Percentiles rank a stretch among this genome's conserved stretches.
These are phyloP conservation scores for Volvariella volvacea DNA, from an alignment of 1,284 basidiomycete species.

Conservation along the genomic window DNA sequence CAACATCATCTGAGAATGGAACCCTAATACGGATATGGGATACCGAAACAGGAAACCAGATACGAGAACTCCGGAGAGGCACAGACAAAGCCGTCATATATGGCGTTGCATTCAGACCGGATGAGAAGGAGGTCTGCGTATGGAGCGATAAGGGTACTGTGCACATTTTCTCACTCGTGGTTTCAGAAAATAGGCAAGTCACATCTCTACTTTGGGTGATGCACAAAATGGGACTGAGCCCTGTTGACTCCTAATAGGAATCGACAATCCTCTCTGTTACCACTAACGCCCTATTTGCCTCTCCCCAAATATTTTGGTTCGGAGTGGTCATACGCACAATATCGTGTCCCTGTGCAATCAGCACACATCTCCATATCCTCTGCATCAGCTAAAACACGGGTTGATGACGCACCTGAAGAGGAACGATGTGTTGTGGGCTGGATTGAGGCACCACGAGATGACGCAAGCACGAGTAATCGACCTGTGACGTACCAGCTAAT, in stretches of 20 bases:
- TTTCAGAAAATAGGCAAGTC: constrained; percentile 60
- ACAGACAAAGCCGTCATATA: constrained; percentile 91
- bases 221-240: too few species aligned
- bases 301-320: constrained; percentile 92
- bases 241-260: constrained; percentile 39
- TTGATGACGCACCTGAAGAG: constrained; percentile 65
- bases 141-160: constrained; percentile 98
- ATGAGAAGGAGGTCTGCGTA: constrained; percentile 76
- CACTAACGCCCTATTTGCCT: constrained; percentile 69
- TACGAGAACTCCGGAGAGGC: constrained; percentile 81
- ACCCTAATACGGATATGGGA: constrained; percentile 92
- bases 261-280: constrained; percentile 73
- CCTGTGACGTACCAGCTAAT: constrained; percentile 66
- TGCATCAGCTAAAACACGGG: constrained; percentile 43
- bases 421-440: constrained; percentile 83
- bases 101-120: constrained; percentile 75
- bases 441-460: constrained; percentile 54
- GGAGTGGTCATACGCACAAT: constrained; percentile 91
- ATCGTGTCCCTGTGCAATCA: constrained; percentile 79
- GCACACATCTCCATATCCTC: constrained; percentile 73
- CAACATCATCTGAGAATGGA: constrained; percentile 81
- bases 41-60: constrained; percentile 63
- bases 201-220: background rate
- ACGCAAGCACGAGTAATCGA: constrained; percentile 21
- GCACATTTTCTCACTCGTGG: constrained; percentile 77